Evolutionary conservation across 495 filamentous ascomycete genomes (phyloP).

Genomic region (Lindgomyces ingoldianus): DNA sequence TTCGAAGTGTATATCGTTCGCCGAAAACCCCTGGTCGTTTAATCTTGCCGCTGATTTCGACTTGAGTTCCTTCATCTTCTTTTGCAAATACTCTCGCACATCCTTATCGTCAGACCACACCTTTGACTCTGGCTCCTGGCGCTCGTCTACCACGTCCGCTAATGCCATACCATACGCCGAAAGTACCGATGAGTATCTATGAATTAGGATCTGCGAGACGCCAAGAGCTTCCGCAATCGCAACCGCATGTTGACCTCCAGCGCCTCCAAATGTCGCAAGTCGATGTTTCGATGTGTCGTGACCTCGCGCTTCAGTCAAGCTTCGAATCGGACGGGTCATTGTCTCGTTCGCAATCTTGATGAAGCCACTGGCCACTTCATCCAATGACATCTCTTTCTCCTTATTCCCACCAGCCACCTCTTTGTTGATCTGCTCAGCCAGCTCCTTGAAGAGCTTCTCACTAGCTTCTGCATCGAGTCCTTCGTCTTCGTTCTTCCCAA

Average conservation of each 20-base stretch:
- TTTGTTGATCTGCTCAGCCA: constrained; percentile 76
- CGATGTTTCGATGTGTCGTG: constrained; percentile 88
- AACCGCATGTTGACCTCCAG: constrained; percentile 93
- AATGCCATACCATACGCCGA: constrained; percentile 97
- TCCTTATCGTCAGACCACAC: constrained; percentile 65
- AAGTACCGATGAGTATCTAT: constrained; percentile 89
- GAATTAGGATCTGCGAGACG: constrained; percentile 82
- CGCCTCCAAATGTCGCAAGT: constrained; percentile 90
- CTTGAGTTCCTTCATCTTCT: constrained; percentile 65
- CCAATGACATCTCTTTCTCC: constrained; percentile 73
- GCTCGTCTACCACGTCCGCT: constrained; percentile 91
- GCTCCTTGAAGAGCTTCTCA: constrained; percentile 70
- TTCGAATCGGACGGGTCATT: constrained; percentile 91
- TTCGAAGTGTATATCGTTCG: constrained; percentile 73
- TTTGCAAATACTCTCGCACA: constrained; percentile 43
- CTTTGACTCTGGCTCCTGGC: constrained; percentile 85
- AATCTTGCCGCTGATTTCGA: constrained; percentile 65
- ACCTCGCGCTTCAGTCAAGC: constrained; percentile 89
- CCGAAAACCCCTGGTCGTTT: constrained; percentile 71
- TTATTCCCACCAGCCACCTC: constrained; percentile 52
- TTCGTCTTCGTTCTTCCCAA: constrained; percentile 88
- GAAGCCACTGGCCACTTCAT: constrained; percentile 90
- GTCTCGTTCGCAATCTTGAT: constrained; percentile 93
- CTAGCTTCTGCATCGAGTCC: constrained; percentile 78
- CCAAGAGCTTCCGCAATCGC: constrained; percentile 91